Evolutionary conservation across 306 rosid genomes (phyloP).

Genomic region (Acmispon strigosus): DNA sequence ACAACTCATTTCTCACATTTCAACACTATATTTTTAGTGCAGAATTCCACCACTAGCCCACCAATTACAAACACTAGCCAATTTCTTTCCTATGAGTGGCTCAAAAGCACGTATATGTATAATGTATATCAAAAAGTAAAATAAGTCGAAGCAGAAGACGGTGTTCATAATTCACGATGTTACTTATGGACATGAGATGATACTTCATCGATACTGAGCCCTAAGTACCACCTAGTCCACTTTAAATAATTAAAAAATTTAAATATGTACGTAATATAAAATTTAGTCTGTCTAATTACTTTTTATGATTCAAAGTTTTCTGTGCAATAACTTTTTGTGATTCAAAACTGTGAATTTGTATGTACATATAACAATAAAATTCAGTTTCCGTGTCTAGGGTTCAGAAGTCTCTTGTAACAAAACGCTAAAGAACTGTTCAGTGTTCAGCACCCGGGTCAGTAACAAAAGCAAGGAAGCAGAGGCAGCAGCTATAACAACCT

Average conservation of each 20-base stretch:
- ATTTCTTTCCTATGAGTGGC: not conserved
- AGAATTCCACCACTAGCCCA: not conserved
- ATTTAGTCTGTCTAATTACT: not conserved
- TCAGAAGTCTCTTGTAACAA: not conserved
- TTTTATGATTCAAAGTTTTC: not conserved
- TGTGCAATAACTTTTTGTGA: not conserved
- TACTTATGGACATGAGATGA: not conserved
- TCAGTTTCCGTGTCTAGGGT: not conserved
- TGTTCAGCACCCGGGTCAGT: not conserved
- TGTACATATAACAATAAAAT: not conserved
- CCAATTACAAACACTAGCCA: not conserved
- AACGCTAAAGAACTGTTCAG: conserved; percentile 3
- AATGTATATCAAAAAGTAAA: not conserved
- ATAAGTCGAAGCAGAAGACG: not conserved
- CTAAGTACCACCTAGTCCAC: not conserved
- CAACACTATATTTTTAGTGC: not conserved
- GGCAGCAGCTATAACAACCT: conserved; percentile 60
- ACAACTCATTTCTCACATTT: conserved; percentile 29
- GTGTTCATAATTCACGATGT: not conserved
- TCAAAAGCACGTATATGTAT: not conserved
- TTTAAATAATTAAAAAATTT: not conserved
- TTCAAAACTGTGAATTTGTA: not conserved
- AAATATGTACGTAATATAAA: not conserved
- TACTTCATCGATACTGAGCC: not conserved
- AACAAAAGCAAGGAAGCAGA: not conserved